Conservation (phyloP, 306 rosid genomes). For the Macrotyloma uniflorum region DNA sequence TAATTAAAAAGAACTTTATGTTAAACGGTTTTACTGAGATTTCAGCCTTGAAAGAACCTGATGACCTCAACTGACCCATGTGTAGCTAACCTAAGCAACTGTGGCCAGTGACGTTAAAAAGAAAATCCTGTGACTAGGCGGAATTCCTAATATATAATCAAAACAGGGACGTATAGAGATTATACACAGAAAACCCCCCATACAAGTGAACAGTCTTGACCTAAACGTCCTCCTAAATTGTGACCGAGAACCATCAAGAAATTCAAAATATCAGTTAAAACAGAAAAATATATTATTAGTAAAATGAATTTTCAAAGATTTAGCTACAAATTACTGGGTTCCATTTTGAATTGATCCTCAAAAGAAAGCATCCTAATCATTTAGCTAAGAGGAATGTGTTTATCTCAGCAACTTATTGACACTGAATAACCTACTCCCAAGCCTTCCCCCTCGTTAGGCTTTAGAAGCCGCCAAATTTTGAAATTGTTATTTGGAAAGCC, state of each 20-base stretch:
- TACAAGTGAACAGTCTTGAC: conserved; percentile 3
- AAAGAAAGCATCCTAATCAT: neutral
- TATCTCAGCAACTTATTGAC: neutral
- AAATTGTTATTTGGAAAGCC: conserved; percentile 23
- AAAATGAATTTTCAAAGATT: neutral
- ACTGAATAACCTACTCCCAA: neutral
- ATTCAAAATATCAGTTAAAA: neutral
- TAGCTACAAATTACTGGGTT: neutral
- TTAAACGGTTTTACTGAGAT: neutral
- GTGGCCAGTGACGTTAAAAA: neutral
- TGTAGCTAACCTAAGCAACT: neutral
- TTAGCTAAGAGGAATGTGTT: neutral
- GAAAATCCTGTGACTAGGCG: conserved; percentile 2
- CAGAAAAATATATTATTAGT: neutral
- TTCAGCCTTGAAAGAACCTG: neutral
- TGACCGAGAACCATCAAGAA: neutral
- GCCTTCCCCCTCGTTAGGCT: neutral
- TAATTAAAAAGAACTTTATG: neutral
- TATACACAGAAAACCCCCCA: neutral
- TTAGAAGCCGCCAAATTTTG: neutral
- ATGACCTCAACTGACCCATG: neutral
- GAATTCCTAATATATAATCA: neutral
- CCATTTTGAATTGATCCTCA: neutral
- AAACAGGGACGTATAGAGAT: neutral
- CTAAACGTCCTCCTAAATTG: neutral